Evolutionary conservation across 768 basidiomycete genomes (phyloP), one percentile per base, ranked within the genome.

Genomic region (Candolleomyces eurysporus): DNA sequence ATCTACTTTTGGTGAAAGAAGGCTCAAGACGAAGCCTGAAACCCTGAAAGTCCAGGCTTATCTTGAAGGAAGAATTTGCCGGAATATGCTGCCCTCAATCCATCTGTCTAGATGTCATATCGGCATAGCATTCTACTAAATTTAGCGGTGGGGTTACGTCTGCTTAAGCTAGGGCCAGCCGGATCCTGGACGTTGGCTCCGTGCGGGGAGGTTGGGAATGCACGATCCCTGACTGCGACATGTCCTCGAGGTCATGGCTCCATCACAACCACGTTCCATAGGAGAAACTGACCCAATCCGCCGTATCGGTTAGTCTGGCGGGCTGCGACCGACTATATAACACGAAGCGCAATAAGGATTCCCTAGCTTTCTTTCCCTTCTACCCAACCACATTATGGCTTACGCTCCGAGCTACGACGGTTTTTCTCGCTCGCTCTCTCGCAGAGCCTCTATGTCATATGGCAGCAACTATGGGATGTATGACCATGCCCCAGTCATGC

Each of bases 401-500:
- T 68, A 66, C 52, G 55, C 54, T 56, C 59, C 65, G 22, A 65
- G 68, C 22, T 74, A 70, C 50, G 68, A 70, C 53, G 66, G 66
- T 26, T 68, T 68, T 43, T 55, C 61, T 55, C 72, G 71, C 58
- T 71, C 75, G 5, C 55, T 73, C 46, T 78, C 78, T 59, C 76
- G 78, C 51, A 74, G 74, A 46, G 78, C 72, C 61, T 81, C 75
- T 59, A 76, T 78, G 61, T 73, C 69, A 36, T 78, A 78, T 64
- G 69, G 54, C 71, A 19, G 65, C 69, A 4, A 68, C 72, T 22
- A 64, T 72, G 74, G 77, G 57, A 68, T 71, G 36, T 69, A 75
- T 16, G 83, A 86, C 67, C 71, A 75, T 7, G 78, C 83, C 7
- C 73, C 77, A 51, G 62, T 76, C 19, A 63, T 71, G 32, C 74